Conservation (phyloP, 192 early-diverging fungal genomes). For the Dissophora ornata region DNA sequence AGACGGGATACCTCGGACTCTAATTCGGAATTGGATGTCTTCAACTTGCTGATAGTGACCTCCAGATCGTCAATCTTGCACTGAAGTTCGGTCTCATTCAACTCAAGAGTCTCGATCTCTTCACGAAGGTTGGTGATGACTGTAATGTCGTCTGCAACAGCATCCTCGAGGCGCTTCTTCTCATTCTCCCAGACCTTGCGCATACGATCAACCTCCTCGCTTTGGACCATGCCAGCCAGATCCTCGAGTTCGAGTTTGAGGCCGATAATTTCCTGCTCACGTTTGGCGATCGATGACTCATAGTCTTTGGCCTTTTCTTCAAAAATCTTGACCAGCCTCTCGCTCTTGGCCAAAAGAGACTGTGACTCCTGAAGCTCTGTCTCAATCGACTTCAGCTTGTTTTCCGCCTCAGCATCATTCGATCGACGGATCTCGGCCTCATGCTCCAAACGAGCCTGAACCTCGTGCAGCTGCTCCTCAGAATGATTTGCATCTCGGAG, state of each 20-base stretch:
- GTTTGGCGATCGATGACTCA: slow-evolving; percentile 32
- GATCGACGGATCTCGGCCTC: slow-evolving; percentile 42
- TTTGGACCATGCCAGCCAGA: slow-evolving; percentile 56
- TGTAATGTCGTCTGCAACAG: slow-evolving; percentile 11
- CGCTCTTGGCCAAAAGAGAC: slow-evolving; percentile 34
- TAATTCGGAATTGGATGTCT: not conserved
- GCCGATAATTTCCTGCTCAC: slow-evolving; percentile 52
- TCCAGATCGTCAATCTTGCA: slow-evolving; percentile 26
- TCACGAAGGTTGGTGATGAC: slow-evolving; percentile 20
- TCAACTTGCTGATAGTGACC: not conserved
- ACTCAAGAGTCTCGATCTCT: slow-evolving; percentile 28
- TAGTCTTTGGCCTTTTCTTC: slow-evolving; percentile 37
- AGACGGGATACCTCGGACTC: slow-evolving; percentile 30
- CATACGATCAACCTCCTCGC: slow-evolving; percentile 63
- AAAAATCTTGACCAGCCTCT: slow-evolving; percentile 17
- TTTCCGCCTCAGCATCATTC: slow-evolving; percentile 38
- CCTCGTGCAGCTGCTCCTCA: slow-evolving; percentile 52
- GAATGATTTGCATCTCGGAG: slow-evolving; percentile 45
- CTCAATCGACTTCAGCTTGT: slow-evolving; percentile 20
- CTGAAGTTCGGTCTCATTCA: slow-evolving; percentile 24
- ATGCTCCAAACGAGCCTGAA: slow-evolving; percentile 30
- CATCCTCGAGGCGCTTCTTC: slow-evolving; percentile 57
- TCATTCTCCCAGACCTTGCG: slow-evolving; percentile 64
- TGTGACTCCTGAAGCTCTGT: slow-evolving; percentile 48
- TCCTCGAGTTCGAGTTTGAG: slow-evolving; percentile 61